Conservation (phyloP, 2,329 filamentous ascomycete genomes). For the Cladosporium oxysporum region DNA sequence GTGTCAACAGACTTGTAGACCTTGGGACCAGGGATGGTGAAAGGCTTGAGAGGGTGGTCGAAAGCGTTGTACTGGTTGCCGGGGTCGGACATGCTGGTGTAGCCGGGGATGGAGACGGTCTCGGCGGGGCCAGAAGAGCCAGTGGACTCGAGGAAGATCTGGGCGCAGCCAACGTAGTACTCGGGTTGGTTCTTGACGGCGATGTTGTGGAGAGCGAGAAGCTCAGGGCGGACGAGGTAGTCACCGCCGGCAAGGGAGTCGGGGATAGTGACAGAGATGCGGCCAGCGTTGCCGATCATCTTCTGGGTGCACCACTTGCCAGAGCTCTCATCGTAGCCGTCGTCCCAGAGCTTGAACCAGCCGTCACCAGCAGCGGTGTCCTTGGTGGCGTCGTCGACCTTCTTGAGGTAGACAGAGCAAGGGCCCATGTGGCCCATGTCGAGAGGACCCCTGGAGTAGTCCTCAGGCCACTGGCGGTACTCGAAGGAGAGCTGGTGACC, state of each 20-base stretch:
- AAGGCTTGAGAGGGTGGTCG: slow-evolving; percentile 53
- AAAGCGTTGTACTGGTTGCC: slow-evolving; percentile 68
- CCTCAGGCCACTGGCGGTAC: slow-evolving; percentile 64
- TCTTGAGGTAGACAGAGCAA: slow-evolving; percentile 74
- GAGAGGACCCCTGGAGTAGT: slow-evolving; percentile 56
- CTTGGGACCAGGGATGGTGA: slow-evolving; percentile 59
- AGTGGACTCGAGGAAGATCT: slow-evolving; percentile 62
- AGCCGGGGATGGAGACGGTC: slow-evolving; percentile 66
- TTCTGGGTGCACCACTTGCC: slow-evolving; percentile 70
- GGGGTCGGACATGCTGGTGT: slow-evolving; percentile 57
- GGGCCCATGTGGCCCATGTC: slow-evolving; percentile 66
- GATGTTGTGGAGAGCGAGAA: slow-evolving; percentile 68
- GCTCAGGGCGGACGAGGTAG: slow-evolving; percentile 71
- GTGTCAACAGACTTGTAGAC: slow-evolving; percentile 46
- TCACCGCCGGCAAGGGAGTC: slow-evolving; percentile 62
- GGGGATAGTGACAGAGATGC: slow-evolving; percentile 64
- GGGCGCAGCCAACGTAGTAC: slow-evolving; percentile 72
- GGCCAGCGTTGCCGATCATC: slow-evolving; percentile 64
- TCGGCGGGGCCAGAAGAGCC: slow-evolving; percentile 54
- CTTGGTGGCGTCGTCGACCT: slow-evolving; percentile 59
- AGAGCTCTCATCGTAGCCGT: slow-evolving; percentile 56
- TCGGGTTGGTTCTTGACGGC: slow-evolving; percentile 58
- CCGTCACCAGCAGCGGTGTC: slow-evolving; percentile 59
- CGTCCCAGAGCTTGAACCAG: slow-evolving; percentile 78
- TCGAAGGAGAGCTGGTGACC: slow-evolving; percentile 65